These are phyloP conservation scores for Corchorus olitorius DNA, from an alignment of 345 rosid species.

Conservation along the genomic window DNA sequence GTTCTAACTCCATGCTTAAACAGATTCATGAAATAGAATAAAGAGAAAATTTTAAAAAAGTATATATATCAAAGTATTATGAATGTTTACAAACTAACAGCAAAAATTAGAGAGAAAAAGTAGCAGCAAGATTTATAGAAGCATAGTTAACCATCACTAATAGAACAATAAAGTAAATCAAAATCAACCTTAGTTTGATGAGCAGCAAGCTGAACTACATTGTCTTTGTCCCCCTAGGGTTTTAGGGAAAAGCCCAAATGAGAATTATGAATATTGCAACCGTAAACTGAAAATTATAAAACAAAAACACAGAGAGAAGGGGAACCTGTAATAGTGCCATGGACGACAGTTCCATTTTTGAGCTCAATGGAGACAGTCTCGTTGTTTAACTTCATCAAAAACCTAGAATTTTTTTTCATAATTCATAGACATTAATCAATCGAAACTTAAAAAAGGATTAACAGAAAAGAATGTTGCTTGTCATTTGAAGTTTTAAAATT, in stretches of 20 bases:
- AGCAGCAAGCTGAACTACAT: not conserved
- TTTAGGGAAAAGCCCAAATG: not conserved
- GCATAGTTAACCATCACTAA: not conserved
- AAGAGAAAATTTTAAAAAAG: not conserved
- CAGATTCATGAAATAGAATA: not conserved
- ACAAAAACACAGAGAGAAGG: not conserved
- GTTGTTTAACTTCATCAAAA: slow-evolving; percentile 94
- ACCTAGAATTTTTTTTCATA: slow-evolving; percentile 36
- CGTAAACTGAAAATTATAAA: not conserved
- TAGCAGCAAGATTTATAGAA: not conserved
- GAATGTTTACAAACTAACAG: not conserved
- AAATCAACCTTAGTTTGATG: not conserved
- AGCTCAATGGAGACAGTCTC: slow-evolving; percentile 94
- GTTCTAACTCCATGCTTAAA: not conserved
- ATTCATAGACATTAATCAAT: not conserved
- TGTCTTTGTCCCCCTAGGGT: not conserved
- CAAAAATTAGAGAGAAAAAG: not conserved
- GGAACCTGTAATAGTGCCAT: slow-evolving; percentile 87
- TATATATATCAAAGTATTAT: not conserved
- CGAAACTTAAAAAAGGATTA: not conserved
- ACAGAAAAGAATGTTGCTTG: not conserved
- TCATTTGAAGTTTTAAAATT: not conserved
- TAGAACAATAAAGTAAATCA: not conserved
- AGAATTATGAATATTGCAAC: not conserved
- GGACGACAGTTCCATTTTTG: slow-evolving; percentile 86